Evolutionary conservation across 805 yeast species (phyloP).

Genomic region (Blastobotrys parvus): DNA sequence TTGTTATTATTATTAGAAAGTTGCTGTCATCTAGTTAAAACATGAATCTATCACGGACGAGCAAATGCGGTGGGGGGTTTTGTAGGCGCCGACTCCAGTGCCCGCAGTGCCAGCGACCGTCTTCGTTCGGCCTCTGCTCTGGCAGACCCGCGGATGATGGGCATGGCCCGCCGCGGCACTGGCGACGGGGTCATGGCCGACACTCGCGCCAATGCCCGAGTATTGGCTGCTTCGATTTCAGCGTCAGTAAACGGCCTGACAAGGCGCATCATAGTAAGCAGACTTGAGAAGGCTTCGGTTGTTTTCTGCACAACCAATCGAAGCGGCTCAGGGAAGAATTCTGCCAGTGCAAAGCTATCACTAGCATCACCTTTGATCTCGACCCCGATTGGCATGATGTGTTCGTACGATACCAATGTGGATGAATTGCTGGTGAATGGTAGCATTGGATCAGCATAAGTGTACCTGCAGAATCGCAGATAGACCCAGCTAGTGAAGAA

Average conservation of each 20-base stretch:
- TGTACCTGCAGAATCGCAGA: slow-evolving; percentile 65
- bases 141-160: slow-evolving; percentile 19
- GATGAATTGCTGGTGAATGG: slow-evolving; percentile 29
- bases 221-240: slow-evolving; percentile 64
- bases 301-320: slow-evolving; percentile 46
- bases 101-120: slow-evolving; percentile 28
- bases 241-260: slow-evolving; percentile 58
- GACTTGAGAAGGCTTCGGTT: slow-evolving; percentile 36
- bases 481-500: slow-evolving; percentile 69
- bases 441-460: slow-evolving; percentile 45
- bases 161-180: slow-evolving; percentile 3
- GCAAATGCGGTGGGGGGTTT: background rate
- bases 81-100: slow-evolving; percentile 20
- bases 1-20: background rate
- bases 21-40: background rate
- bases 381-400: too few species aligned
- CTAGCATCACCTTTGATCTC: slow-evolving; percentile 74
- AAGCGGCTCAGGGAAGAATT: slow-evolving; percentile 67
- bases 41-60: background rate
- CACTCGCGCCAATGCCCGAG: slow-evolving; percentile 75
- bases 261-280: slow-evolving; percentile 37
- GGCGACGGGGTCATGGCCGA: slow-evolving; percentile 39
- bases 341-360: slow-evolving; percentile 74
- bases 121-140: slow-evolving; percentile 30
- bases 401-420: slow-evolving; percentile 3